Evolutionary conservation across 192 early-diverging fungal species (phyloP).

Genomic region (Backusella sp.): DNA sequence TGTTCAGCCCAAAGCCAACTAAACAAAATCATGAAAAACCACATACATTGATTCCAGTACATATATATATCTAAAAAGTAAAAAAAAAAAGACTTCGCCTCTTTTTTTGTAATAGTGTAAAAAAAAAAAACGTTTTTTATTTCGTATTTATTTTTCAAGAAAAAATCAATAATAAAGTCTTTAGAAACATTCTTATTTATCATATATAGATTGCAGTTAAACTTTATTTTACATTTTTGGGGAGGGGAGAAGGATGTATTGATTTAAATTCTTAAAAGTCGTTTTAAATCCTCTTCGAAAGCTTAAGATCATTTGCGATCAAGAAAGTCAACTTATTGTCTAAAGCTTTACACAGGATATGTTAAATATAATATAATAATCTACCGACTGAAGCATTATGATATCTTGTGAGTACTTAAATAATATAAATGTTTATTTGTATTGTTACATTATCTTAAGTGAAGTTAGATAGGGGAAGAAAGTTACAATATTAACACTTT

Average conservation of each 20-base stretch:
- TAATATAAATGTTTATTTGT: too few relatives aligned
- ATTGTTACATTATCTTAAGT: too few relatives aligned
- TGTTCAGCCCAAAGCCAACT: slow-evolving; percentile 16
- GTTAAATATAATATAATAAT: too few relatives aligned
- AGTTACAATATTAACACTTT: not conserved
- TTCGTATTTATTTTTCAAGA: slow-evolving; percentile 3
- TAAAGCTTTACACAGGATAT: too few relatives aligned
- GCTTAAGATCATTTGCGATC: too few relatives aligned
- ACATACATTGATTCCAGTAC: not conserved
- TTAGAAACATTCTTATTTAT: slow-evolving; percentile 1
- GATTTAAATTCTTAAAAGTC: too few relatives aligned
- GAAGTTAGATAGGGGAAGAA: not conserved
- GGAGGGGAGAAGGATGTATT: too few relatives aligned
- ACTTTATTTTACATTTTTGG: too few relatives aligned
- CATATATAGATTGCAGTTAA: not conserved
- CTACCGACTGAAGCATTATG: too few relatives aligned
- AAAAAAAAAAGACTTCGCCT: slow-evolving; percentile 4
- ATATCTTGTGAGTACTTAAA: too few relatives aligned
- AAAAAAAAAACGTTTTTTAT: slow-evolving; percentile 11
- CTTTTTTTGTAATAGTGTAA: slow-evolving; percentile 12
- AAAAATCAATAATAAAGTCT: slow-evolving; percentile 3
- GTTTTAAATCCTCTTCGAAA: too few relatives aligned
- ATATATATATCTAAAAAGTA: slow-evolving; percentile 1
- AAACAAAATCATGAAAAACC: not conserved
- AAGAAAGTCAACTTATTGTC: too few relatives aligned